Evolutionary conservation across 2,329 filamentous ascomycete genomes (phyloP), one percentile per base, ranked within the genome.

Genomic region (Neurospora crassa): DNA sequence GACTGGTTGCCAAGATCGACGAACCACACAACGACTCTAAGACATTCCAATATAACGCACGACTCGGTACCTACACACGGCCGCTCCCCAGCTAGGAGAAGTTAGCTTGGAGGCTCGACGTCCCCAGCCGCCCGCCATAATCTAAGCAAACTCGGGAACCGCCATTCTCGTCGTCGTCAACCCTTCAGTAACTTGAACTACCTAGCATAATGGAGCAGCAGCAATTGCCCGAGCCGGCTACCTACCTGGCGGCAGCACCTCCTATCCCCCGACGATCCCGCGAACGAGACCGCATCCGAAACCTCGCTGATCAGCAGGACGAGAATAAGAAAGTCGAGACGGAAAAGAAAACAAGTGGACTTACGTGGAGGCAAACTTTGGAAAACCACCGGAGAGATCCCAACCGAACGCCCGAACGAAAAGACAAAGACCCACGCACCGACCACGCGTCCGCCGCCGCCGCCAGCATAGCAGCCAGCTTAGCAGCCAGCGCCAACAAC

Each of bases 181-280:
- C 47, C 47, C 11, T 16, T 16, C 2, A 59, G 45, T 53, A 53
- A 37, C 34, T 37, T 37, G 8, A 7, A 37, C 34, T 37, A 37
- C 34, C 34, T 6, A 37, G 6, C 24, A 59, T 34, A 59, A 59
- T 63, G 29, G 53, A 67, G 40, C 70, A 76, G 76, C 75, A 78
- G 37, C 75, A 78, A 7, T 71, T 72, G 37, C 72, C 75, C 29
- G 73, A 71, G 40, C 67, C 74, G 40, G 69, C 72, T 47, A 69
- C 53, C 67, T 68, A 74, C 63, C 67, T 70, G 68, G 67, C 67
- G 20, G 67, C 40, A 40, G 69, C 73, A 40, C 75, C 76, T 59
- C 73, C 75, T 63, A 74, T 78, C 63, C 75, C 75, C 67, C 76
- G 76, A 40, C 75, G 72, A 70, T 73, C 73, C 69, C 75, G 76